Conservation (phyloP, 2,329 filamentous ascomycete genomes). For the Sporothrix mexicana region DNA sequence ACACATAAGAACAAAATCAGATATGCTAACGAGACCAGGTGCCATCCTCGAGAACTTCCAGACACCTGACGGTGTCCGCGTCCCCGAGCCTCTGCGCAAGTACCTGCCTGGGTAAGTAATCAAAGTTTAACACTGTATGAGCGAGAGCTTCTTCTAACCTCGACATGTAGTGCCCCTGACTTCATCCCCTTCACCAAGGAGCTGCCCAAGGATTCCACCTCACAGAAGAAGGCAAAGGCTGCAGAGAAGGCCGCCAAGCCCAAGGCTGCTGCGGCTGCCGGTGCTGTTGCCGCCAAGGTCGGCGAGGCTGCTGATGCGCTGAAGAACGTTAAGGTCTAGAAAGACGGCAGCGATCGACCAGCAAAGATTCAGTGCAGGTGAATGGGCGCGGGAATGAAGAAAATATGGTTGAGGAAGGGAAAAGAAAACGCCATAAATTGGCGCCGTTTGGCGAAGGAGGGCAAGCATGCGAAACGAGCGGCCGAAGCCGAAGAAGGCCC, state of each 20-base stretch:
- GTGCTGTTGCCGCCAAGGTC: conserved; percentile 37
- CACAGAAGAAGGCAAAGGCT: conserved; percentile 40
- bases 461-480: conserved; percentile 26
- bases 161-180: conserved; percentile 63
- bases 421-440: conserved; percentile 12
- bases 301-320: conserved; percentile 42
- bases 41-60: conserved; percentile 93
- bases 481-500: conserved; percentile 25
- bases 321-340: conserved; percentile 41
- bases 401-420: not conserved
- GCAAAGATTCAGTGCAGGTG: not conserved
- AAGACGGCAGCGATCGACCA: conserved; percentile 8
- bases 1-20: not conserved
- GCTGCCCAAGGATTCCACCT: conserved; percentile 68
- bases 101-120: conserved; percentile 74
- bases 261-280: conserved; percentile 38
- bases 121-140: not conserved
- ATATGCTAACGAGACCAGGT: conserved; percentile 31
- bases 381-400: not conserved
- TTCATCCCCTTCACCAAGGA: conserved; percentile 91
- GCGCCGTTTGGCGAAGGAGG: conserved; percentile 25
- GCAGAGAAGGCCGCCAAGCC: conserved; percentile 39
- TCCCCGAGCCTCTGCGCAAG: conserved; percentile 83
- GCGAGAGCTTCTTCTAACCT: not conserved
- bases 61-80: conserved; percentile 79